Base-by-base conservation (phyloP, 129 eudicot species). In the Dittrichia graveolens region DNA sequence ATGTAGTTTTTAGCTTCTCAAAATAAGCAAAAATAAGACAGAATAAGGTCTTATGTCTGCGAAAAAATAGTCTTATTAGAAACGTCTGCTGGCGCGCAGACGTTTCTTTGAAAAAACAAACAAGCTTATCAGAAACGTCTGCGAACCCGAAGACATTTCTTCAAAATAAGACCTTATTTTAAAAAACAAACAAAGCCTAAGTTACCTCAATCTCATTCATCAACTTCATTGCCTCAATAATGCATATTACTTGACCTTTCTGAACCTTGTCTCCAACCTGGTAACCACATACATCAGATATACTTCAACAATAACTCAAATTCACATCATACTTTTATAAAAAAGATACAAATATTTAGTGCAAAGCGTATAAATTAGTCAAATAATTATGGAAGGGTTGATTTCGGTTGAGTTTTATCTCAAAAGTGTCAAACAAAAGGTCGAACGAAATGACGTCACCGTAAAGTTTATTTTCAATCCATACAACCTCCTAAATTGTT, bases 191-290 rank as follows among this genome's bases (percentile, higher is more conserved):
- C n/a, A n/a, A n/a, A n/a, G n/a, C n/a, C n/a, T n/a, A n/a, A n/a
- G 71, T 80, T 80, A 91, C 97, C 83, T 91, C 92, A n/a, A 91
- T 91, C 80, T 91, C 97, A 71, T 91, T 91, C 97, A 91, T 91
- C 92, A 91, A 74, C 71, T 91, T 91, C 97, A 91, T 91, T 61
- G 97, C 97, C 81, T 91, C 97, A 63, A 91, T 81, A 68, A 91
- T 88, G 90, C 97, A 91, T 11, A 91, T 50, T 56, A 91, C 95
- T 56, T 91, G 97, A 69, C 97, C 97, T 79, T 91, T 91, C 75
- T 84, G 79, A 38, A 91, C 97, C 72, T 82, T 88, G 75, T 91
- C 97, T 66, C 97, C 97, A 63, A 88, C 92, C 97, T 91, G 73
- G 39, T 60, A 7, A 73, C 65, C 42, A 38, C 11, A 44, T 1